Evolutionary conservation across 805 yeast species (phyloP).

Genomic region (Wickerhamiella azyma): DNA sequence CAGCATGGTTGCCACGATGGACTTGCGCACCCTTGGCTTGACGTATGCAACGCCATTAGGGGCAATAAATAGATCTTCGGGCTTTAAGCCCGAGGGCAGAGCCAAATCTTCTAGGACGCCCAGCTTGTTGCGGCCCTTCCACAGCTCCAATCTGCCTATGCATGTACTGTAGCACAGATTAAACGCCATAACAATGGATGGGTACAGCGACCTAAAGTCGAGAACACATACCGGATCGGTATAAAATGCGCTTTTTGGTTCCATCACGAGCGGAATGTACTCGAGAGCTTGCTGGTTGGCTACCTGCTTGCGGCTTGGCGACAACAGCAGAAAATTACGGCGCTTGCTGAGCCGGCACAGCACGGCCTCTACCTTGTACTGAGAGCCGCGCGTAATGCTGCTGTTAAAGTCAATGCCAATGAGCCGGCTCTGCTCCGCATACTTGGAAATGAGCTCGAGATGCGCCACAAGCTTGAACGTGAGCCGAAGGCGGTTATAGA

Average conservation of each 20-base stretch:
- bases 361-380: conserved; percentile 82
- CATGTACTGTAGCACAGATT: conserved; percentile 49
- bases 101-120: conserved; percentile 31
- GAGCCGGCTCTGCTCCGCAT: conserved; percentile 70
- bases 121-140: conserved; percentile 25
- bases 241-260: conserved; percentile 73
- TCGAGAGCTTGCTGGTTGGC: conserved; percentile 75
- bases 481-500: conserved; percentile 31
- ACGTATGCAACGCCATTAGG: conserved; percentile 84
- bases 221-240: conserved; percentile 80
- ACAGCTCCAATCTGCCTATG: conserved; percentile 25
- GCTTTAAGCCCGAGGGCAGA: conserved; percentile 43
- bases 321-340: conserved; percentile 56
- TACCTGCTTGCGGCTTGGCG: conserved; percentile 73
- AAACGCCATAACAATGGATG: conserved; percentile 82
- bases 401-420: conserved; percentile 86
- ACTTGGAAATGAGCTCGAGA: conserved; percentile 54
- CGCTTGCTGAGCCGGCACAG: conserved; percentile 59
- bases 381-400: conserved; percentile 82
- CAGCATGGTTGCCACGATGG: conserved; percentile 71
- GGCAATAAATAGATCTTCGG: conserved; percentile 48
- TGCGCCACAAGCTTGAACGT: conserved; percentile 38
- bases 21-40: conserved; percentile 48
- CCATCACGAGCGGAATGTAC: conserved; percentile 83
- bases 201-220: conserved; percentile 89